Conservation (phyloP, 225 moss, liverwort and hornwort species). For the Bryoerythrophyllum caledonicum region DNA sequence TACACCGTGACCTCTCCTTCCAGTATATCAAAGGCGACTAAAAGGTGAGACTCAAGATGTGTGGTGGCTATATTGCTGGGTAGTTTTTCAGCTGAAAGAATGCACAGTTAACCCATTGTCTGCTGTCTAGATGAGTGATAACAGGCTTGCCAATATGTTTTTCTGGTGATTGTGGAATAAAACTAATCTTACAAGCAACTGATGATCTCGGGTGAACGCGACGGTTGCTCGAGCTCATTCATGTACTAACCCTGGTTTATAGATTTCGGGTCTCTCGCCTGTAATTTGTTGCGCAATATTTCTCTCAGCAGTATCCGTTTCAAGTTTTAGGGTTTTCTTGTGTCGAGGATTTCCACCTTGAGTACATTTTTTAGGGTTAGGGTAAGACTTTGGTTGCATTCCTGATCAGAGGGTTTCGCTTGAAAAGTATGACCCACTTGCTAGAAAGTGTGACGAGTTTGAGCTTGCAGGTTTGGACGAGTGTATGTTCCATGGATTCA, state of each 20-base stretch:
- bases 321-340: no score
- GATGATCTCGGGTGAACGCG: no score
- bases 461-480: background rate
- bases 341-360: no score
- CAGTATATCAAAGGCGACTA: no score
- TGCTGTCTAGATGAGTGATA: background rate
- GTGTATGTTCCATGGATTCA: background rate
- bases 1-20: no score
- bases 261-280: background rate
- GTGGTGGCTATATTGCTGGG: background rate
- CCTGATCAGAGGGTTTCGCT: background rate
- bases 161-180: background rate
- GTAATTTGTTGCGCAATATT: background rate
- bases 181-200: background rate
- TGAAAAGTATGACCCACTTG: background rate
- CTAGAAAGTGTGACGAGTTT: no score
- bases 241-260: background rate
- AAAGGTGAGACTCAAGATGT: background rate
- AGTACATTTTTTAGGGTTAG: no score
- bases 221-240: background rate
- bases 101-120: background rate
- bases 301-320: no score
- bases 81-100: background rate
- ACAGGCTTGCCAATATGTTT: no score
- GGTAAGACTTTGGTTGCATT: background rate